phyloP scores from a whole-genome alignment of 192 early-diverging fungal species.

The Helicostylum pulchrum region DNA sequence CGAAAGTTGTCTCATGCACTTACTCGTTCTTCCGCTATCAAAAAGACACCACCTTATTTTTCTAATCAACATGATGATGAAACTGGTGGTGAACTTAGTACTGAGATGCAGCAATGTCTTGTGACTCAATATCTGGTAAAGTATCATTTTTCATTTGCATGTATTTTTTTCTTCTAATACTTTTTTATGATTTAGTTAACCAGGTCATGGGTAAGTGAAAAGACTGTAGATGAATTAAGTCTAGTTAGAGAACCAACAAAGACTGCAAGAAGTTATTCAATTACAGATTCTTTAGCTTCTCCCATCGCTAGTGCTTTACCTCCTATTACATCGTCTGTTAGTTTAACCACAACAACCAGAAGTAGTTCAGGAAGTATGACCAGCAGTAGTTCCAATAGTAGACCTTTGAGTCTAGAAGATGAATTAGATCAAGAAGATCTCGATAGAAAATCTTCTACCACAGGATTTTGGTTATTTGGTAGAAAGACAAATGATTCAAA shows the following conservation, averaged over 20 bases:
- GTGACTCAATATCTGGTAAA: slow-evolving; percentile 63
- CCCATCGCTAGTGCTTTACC: not conserved
- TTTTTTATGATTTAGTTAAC: slow-evolving; percentile 40
- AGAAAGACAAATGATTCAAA: slow-evolving; percentile 10
- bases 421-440: not conserved
- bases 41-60: slow-evolving; percentile 37
- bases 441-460: slow-evolving; percentile 1
- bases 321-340: not conserved
- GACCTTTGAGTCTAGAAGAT: slow-evolving; percentile 31
- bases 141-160: not conserved
- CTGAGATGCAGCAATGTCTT: slow-evolving; percentile 49
- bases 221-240: slow-evolving; percentile 73
- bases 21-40: slow-evolving; percentile 41
- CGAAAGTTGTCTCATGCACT: slow-evolving; percentile 44
- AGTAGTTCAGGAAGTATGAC: slow-evolving; percentile 18
- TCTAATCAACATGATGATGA: slow-evolving; percentile 44
- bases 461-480: slow-evolving; percentile 20
- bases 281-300: slow-evolving; percentile 1
- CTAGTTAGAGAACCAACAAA: slow-evolving; percentile 58
- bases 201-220: slow-evolving; percentile 65
- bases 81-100: slow-evolving; percentile 29
- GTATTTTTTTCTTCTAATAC: not conserved
- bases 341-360: not conserved
- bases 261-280: not conserved
- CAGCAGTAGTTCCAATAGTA: slow-evolving; percentile 23